Evolutionary conservation across 768 basidiomycete genomes (phyloP), one percentile per base, ranked within the genome.

Genomic region (Hypsizygus marmoreus): DNA sequence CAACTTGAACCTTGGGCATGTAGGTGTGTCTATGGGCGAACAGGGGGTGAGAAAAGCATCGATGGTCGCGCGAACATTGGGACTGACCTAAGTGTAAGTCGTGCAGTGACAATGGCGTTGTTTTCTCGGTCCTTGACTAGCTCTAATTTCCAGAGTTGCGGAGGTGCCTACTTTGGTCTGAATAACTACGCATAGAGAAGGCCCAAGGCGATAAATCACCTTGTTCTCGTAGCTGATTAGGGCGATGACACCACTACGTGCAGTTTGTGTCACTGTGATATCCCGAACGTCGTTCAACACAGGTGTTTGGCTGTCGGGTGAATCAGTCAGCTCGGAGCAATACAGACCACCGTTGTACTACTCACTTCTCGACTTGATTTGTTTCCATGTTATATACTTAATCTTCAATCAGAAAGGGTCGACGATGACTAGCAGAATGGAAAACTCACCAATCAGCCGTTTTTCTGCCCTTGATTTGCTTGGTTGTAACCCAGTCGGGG

Each of bases 101-200:
- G 62, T 10, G 68, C 69, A 0, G 64, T 64, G 13, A 61, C 53
- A 2, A 65, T 51, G 8, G 54, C 49, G 39, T 60, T 65, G 24
- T 67, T 70, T 17, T 72, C 72, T 20, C 72, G 64, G 47, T 85
- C 81, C 61, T 79, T 81, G 20, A 87, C 67, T 17, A 79, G 60
- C 39, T 88, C 83, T 36, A 90, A 62, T 63, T 79, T 82, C 86
- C 87, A 90, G 3, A 89, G 67, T 59, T 89, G 87, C 6, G 88
- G 86, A n/a, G 86, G 79, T 4, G 84, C 79, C 86, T 87, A 50
- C 10, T 24, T 28, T 33, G n/a, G 11, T 14, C 35, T 25, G n/a
- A 28, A 20, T 24, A 13, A 17, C 20, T n/a, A 6, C 17, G 38
- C 24, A 8, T 28, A 24, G 13, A 23, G 26, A 40, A 20, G 10